These are phyloP conservation scores for Curvularia lunata DNA, from an alignment of 2,329 filamentous ascomycete genomes.

Conservation along the genomic window DNA sequence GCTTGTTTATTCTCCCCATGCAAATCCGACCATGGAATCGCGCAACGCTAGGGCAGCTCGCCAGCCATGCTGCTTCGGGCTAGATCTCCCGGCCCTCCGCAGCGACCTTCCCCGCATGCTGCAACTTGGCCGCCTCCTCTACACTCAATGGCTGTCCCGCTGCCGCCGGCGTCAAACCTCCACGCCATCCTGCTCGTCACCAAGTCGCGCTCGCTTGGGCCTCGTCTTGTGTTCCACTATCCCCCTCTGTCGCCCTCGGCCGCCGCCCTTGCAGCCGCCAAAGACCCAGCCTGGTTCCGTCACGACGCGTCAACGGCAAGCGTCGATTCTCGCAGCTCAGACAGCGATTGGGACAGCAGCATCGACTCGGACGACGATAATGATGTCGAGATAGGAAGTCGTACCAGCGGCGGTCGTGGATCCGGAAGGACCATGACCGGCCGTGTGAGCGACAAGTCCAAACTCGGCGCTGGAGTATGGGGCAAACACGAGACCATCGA, in stretches of 20 bases:
- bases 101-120: constrained; percentile 14
- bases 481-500: constrained; percentile 46
- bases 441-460: constrained; percentile 35
- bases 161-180: constrained; percentile 48
- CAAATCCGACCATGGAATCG: background rate
- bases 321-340: constrained; percentile 40
- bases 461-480: constrained; percentile 38
- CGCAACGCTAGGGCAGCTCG: background rate
- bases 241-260: constrained; percentile 48
- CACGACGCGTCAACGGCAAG: constrained; percentile 47
- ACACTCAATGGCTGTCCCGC: constrained; percentile 36
- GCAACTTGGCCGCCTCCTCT: constrained; percentile 5
- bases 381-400: constrained; percentile 43
- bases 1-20: background rate
- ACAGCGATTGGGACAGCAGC: constrained; percentile 49
- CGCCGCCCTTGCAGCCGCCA: constrained; percentile 42
- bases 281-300: constrained; percentile 47
- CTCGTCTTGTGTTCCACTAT: constrained; percentile 52
- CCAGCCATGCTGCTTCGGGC: constrained; percentile 9
- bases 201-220: constrained; percentile 48
- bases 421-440: constrained; percentile 39
- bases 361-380: constrained; percentile 45
- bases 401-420: constrained; percentile 43
- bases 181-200: constrained; percentile 51
- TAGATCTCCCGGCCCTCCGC: constrained; percentile 29